Evolutionary conservation across 148 eudicot genomes (phyloP), one percentile per base, ranked within the genome.

Genomic region (Pharnaceum exiguum): DNA sequence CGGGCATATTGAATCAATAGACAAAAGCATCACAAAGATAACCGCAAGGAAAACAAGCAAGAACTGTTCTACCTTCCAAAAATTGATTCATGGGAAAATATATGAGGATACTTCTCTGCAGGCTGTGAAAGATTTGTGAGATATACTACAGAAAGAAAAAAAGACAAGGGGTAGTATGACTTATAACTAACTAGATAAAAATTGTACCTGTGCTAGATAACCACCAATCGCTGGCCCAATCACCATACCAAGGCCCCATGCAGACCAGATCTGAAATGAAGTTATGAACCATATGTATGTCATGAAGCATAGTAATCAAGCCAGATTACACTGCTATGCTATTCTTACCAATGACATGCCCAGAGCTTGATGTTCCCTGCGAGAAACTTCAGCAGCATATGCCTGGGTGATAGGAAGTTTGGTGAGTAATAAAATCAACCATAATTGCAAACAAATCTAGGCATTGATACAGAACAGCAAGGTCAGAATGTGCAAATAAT

Each of bases 341-440:
- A 31, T 8, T 19, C 84, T 56, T 73, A 83, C 89, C 28, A 67
- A 66, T 61, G 85, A 75, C 74, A 80, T 61, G 40, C 76, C 89
- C 65, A 83, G 67, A 57, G 85, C 85, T 74, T 83, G 82, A 67
- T 77, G 61, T 60, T 83, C 89, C 59, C 59, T 61, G 36, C 89
- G 82, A 57, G 75, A 74, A 69, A 79, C 71, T 72, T 83, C 89
- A 36, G 76, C 47, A 32, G 78, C 82, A 71, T 84, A 84, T 7
- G 86, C 86, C 86, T 84, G 75, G 27, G 11, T 17, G 57, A 48
- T 26, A 38, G 40, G 27, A 38, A 50, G 15, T 21, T 3, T 11
- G 28, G 48, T 50, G 33, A 42, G 57, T 19, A 52, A 63, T 35
- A 33, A 6, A 9, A 37, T 25, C 38, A 18, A n/a, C n/a, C n/a